Base-by-base conservation (phyloP, 345 rosid species). In the Salix suchowensis region DNA sequence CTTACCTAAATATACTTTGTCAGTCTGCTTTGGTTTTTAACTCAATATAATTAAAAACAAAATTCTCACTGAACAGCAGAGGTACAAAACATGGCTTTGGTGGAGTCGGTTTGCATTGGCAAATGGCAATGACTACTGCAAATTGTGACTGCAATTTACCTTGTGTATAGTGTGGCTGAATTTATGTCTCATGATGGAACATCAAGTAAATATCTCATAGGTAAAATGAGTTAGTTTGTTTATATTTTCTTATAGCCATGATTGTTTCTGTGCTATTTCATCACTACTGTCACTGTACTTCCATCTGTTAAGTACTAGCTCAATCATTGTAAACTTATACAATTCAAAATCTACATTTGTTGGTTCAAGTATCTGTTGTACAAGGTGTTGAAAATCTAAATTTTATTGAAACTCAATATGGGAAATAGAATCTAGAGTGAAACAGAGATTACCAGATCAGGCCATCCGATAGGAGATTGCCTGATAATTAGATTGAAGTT, bases 31-130 rank as follows among this genome's bases (percentile, higher is more conserved):
- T 37, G 19, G 32, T 32, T 14, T 28, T 6, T 18, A 62, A 13
- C 23, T 79, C 46, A 30, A 32, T 32, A 30, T 37, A 28, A 58
- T 34, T 69, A 16, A 60, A 14, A 39, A 68, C 1, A 14, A 30
- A 68, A 2, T 73, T 72, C 15, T 44, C 65, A 23, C 37, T 80
- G 75, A 55, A 61, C 91, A 94, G 97, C 73, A 85, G 64, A 90
- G 87, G 85, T 95, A 95, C 83, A 88, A 83, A 85, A 86, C 84
- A 28, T 95, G 97, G 98, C 88, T 90, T 54, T 80, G 97, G 89
- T 93, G 97, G 96, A 84, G 90, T 60, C 85, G 97, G 28, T 85
- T 90, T 44, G 86, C 90, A 4, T 79, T 85, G 78, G 81, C 85
- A 78, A 4, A 78, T 85, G 78, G 81, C 85, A 78, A 77, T 95